A percentile compares a stretch with the other conserved stretches of the same genome.
These are phyloP conservation scores for Xylaria sp. DNA, from an alignment of 2,329 filamentous ascomycete species.

Conservation along the genomic window DNA sequence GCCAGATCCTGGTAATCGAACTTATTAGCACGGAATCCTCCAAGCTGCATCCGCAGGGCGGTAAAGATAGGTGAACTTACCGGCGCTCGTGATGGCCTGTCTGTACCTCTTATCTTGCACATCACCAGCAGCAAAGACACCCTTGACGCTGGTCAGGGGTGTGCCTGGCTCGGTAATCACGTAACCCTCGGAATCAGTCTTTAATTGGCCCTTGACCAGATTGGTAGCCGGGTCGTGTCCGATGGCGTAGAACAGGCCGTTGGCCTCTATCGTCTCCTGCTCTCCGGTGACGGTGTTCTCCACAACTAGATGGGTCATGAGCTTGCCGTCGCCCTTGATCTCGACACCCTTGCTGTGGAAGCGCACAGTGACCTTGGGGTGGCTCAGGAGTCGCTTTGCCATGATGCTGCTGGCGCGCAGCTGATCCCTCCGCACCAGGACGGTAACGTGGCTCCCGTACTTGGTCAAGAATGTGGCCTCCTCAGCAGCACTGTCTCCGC, in stretches of 20 bases:
- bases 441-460: slow-evolving; percentile 94
- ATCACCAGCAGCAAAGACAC: slow-evolving; percentile 96
- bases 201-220: slow-evolving; percentile 90
- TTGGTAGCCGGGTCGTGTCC: slow-evolving; percentile 93
- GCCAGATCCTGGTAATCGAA: slow-evolving; percentile 73
- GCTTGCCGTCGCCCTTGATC: slow-evolving; percentile 84
- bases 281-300: slow-evolving; percentile 80
- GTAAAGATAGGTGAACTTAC: slow-evolving; percentile 61
- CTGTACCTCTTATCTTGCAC: slow-evolving; percentile 99
- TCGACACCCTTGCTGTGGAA: slow-evolving; percentile 86
- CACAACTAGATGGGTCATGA: slow-evolving; percentile 89
- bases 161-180: slow-evolving; percentile 86
- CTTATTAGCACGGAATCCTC: slow-evolving; percentile 30
- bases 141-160: slow-evolving; percentile 85
- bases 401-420: slow-evolving; percentile 92
- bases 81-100: slow-evolving; percentile 97
- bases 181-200: slow-evolving; percentile 91
- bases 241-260: slow-evolving; percentile 95
- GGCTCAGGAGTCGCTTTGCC: slow-evolving; percentile 81
- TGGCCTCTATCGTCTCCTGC: slow-evolving; percentile 86
- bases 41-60: not conserved
- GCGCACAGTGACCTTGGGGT: slow-evolving; percentile 90
- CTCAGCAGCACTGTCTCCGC: slow-evolving; percentile 95
- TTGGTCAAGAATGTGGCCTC: slow-evolving; percentile 98
- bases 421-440: slow-evolving; percentile 87